phyloP scores from a whole-genome alignment of 2,329 filamentous ascomycete genomes.

The Cladophialophora carrionii region DNA sequence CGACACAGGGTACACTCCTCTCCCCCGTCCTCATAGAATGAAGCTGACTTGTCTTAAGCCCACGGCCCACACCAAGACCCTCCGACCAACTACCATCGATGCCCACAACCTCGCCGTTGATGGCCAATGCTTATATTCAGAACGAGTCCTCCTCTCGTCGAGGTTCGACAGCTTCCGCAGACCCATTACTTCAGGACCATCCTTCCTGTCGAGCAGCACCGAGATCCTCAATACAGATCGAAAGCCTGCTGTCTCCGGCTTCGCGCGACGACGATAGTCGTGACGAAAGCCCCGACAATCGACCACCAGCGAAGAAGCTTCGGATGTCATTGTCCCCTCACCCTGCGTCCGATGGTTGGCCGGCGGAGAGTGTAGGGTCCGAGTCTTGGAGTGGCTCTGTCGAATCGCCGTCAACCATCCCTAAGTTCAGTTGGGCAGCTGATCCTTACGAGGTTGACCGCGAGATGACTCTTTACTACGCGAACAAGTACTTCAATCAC shows the following conservation, averaged over 20 bases:
- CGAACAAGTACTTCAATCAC: slow-evolving; percentile 62
- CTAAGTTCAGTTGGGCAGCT: slow-evolving; percentile 49
- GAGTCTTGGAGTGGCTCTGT: slow-evolving; percentile 16
- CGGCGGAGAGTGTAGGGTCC: slow-evolving; percentile 4
- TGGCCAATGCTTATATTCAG: slow-evolving; percentile 25
- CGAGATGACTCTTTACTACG: slow-evolving; percentile 54
- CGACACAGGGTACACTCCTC: slow-evolving; percentile 68
- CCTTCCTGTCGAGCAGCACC: slow-evolving; percentile 36
- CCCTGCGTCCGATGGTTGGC: slow-evolving; percentile 16
- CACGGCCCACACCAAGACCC: slow-evolving; percentile 18
- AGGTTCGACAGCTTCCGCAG: slow-evolving; percentile 33
- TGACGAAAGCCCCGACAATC: slow-evolving; percentile 39
- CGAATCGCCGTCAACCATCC: slow-evolving; percentile 9
- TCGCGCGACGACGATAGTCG: slow-evolving; percentile 39
- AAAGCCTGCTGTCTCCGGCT: slow-evolving; percentile 35
- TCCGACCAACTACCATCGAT: slow-evolving; percentile 14
- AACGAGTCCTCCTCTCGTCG: slow-evolving; percentile 12
- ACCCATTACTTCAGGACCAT: slow-evolving; percentile 42
- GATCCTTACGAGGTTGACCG: slow-evolving; percentile 60
- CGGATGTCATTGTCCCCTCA: slow-evolving; percentile 34
- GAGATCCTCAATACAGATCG: slow-evolving; percentile 24
- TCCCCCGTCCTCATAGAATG: background rate
- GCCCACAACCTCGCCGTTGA: slow-evolving; percentile 22
- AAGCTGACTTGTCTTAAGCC: slow-evolving; percentile 16
- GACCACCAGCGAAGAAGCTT: slow-evolving; percentile 39